Percentiles rank a stretch among this genome's conserved stretches.
Conservation (phyloP, 1,284 basidiomycete species). For the Pascua sp. region DNA sequence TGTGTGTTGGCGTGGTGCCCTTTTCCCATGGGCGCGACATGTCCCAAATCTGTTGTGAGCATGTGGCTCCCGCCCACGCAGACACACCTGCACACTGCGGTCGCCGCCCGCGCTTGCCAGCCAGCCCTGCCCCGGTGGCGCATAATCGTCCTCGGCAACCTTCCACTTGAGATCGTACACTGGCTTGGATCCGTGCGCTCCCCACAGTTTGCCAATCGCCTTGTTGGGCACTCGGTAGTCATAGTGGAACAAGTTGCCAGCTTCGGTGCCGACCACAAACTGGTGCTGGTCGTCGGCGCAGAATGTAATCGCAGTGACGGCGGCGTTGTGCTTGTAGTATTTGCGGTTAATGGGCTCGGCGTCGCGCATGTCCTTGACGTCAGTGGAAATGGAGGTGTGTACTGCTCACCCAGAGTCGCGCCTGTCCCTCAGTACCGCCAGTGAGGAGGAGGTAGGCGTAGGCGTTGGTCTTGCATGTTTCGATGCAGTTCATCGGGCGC, state of each 20-base stretch:
- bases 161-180: slow-evolving; percentile 76
- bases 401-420: slow-evolving; percentile 70
- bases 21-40: slow-evolving; percentile 56
- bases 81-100: slow-evolving; percentile 66
- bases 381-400: background rate
- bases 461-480: slow-evolving; percentile 57
- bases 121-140: slow-evolving; percentile 60
- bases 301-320: slow-evolving; percentile 68
- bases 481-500: slow-evolving; percentile 68
- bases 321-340: slow-evolving; percentile 64
- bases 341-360: slow-evolving; percentile 65
- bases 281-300: slow-evolving; percentile 67
- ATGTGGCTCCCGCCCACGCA: background rate
- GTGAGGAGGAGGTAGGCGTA: slow-evolving; percentile 69
- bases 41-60: slow-evolving; percentile 67
- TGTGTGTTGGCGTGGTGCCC: slow-evolving; percentile 60
- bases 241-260: slow-evolving; percentile 65
- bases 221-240: slow-evolving; percentile 68
- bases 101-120: slow-evolving; percentile 77
- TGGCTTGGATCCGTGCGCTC: slow-evolving; percentile 68
- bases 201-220: slow-evolving; percentile 64
- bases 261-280: slow-evolving; percentile 73
- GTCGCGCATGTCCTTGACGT: slow-evolving; percentile 66
- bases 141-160: slow-evolving; percentile 31
- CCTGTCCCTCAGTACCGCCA: slow-evolving; percentile 74